Evolutionary conservation across 306 rosid genomes (phyloP), one percentile per base, ranked within the genome.

Genomic region (Cucurbita pepo): DNA sequence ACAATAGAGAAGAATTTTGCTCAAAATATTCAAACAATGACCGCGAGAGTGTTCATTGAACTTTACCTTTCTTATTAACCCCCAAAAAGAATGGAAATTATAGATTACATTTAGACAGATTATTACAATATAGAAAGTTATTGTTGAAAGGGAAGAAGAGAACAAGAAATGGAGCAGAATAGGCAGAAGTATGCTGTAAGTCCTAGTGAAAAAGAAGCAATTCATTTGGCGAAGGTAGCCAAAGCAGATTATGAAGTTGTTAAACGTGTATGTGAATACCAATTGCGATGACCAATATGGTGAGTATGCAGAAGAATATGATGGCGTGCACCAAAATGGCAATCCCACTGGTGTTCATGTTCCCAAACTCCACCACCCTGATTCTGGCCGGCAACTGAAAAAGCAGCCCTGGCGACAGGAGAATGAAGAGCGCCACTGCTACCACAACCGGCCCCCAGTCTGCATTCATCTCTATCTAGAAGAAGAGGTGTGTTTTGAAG

Each of bases 371-470:
- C 78, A 95, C 77, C 47, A 89, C 84, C 50, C 97, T 80, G 51
- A 60, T 60, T 81, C 95, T 89, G 37, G 96, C 83, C 2, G 99
- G 97, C 25, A 95, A 38, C 55, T 95, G 99, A 79, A 91, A 89
- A 16, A 95, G 87, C 82, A 95, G 80, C 64, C 99, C 97, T 0
- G 97, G 97, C 2, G 99, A 95, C 36, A 95, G 78, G 74, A 95
- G 78, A 56, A 95, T 95, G 91, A 95, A 91, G 74, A 95, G 52
- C 18, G 79, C 90, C 77, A 86, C 99, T 0, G 97, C 89, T 16
- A 89, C 88, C n/a, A 86, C 76, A 0, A 94, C 83, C 0, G 99
- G 99, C 55, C 92, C 99, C 99, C 99, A 95, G 72, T 95, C 99
- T 10, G 96, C 92, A 30, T 78, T 25, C 97, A 91, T 94, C 67